Percentiles rank a stretch among this genome's conserved stretches.
These are phyloP conservation scores for Hibiscus syriacus DNA, from an alignment of 345 rosid genomes.

Conservation along the genomic window DNA sequence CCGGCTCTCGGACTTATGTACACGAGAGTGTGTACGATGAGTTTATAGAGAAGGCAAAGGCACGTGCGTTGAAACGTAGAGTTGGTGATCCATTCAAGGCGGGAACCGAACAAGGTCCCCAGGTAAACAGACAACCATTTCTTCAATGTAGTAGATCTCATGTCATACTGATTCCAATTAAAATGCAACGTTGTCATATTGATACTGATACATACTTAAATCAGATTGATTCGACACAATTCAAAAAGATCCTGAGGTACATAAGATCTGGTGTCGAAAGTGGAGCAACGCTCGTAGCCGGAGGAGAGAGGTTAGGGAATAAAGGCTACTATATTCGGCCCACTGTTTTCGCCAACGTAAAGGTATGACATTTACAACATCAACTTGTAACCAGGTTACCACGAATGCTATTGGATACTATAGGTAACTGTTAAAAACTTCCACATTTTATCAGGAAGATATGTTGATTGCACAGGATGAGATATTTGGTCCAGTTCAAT, in stretches of 20 bases:
- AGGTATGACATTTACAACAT: slow-evolving; percentile 23
- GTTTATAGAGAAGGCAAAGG: slow-evolving; percentile 53
- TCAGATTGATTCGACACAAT: slow-evolving; percentile 54
- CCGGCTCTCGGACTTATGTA: slow-evolving; percentile 70
- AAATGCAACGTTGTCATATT: background rate
- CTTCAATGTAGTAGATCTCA: background rate
- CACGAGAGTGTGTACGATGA: slow-evolving; percentile 56
- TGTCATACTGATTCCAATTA: background rate
- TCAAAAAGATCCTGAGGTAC: slow-evolving; percentile 42
- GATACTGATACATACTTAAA: background rate
- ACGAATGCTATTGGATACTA: background rate
- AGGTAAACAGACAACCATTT: slow-evolving; percentile 27
- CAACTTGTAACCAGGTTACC: background rate
- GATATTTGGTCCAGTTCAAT: slow-evolving; percentile 74
- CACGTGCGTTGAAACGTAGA: slow-evolving; percentile 37
- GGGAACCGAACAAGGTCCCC: slow-evolving; percentile 67
- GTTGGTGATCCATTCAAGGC: slow-evolving; percentile 66
- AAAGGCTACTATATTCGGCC: slow-evolving; percentile 59
- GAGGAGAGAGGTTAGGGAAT: slow-evolving; percentile 49
- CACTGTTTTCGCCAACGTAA: slow-evolving; percentile 64
- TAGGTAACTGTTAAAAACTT: background rate
- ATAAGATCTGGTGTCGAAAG: slow-evolving; percentile 44
- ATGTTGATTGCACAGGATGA: slow-evolving; percentile 67
- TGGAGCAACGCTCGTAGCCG: slow-evolving; percentile 64
- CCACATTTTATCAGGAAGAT: slow-evolving; percentile 36